Base-by-base conservation (phyloP, 139 green algal genomes). In the Micromonas commoda region DNA sequence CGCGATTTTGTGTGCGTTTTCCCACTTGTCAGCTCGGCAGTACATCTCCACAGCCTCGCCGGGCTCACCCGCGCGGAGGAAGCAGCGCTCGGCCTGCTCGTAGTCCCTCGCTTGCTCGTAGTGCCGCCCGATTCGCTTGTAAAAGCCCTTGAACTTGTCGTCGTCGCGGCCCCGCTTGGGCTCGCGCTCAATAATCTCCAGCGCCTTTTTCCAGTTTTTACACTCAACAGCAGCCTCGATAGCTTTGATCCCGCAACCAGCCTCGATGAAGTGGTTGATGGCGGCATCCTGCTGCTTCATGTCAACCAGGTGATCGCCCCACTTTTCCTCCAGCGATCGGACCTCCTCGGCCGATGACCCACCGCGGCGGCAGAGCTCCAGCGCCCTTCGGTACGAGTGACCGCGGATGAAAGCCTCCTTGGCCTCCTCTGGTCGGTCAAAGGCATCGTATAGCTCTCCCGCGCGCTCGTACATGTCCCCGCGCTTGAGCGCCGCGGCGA, bases 191-290 rank as follows among this genome's bases (percentile, higher is more conserved):
- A 77, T 31, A 20, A 84, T 81, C 64, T 78, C 26, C 23, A 35
- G 88, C 2, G 91, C 91, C 71, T 92, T 92, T n/a, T 84, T 71
- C 73, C 92, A 93, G 75, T 94, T 88, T 20, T 86, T 73, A 31
- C 82, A 86, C 31, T 87, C 83, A n/a, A 96, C 84, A 19, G 91
- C 90, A 16, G 90, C 89, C 64, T 94, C 88, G 67, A 94, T 90
- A 9, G 91, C 91, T 75, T 92, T 92, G 66, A 88, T 57, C 20
- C 82, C 85, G 37, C 80, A 67, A 20, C 90, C 90, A 1, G 88
- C 89, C 82, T 95, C 89, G 38, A 96, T 92, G 85, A 91, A 94
- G 84, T 94, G 91, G 71, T 90, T 90, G 77, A 94, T 88, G 37
- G 90, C 91, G 3, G 86, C 86, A 64, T 96, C 91, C 80, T 88